Evolutionary conservation across 164 flowering plant genomes (phyloP).

Genomic region (Tetrastigma voinierianum): DNA sequence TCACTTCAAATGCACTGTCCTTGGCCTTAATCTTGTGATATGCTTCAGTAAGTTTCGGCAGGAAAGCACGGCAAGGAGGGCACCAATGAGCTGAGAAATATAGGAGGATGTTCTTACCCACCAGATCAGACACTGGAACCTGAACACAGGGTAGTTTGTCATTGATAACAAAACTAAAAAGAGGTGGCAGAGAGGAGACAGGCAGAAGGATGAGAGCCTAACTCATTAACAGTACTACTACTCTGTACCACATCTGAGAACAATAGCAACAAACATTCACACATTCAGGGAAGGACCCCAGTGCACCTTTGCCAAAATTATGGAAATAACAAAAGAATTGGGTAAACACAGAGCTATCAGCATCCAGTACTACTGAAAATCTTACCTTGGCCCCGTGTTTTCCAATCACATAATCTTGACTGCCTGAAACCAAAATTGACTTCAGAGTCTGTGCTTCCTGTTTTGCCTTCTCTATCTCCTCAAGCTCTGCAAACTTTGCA

Average conservation of each 20-base stretch:
- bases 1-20: constrained; percentile 54
- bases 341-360: too few species aligned
- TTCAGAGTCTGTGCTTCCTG: constrained; percentile 49
- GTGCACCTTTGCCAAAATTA: too few species aligned
- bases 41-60: constrained; percentile 50
- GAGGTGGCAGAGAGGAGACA: too few species aligned
- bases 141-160: constrained; percentile 3
- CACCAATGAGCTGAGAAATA: constrained; percentile 82
- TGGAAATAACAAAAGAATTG: too few species aligned
- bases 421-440: constrained; percentile 49
- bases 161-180: neutral
- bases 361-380: neutral
- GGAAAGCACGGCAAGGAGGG: constrained; percentile 65
- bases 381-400: constrained; percentile 48
- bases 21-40: constrained; percentile 62
- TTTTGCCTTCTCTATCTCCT: constrained; percentile 44
- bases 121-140: constrained; percentile 60
- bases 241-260: too few species aligned
- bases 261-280: too few species aligned
- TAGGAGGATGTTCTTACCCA: constrained; percentile 61
- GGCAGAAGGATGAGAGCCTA: too few species aligned
- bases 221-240: too few species aligned
- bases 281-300: too few species aligned
- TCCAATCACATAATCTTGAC: constrained; percentile 43
- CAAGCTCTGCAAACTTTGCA: constrained; percentile 48